Conservation (phyloP, 2,329 filamentous ascomycete species). For the Aspergillus sp. region DNA sequence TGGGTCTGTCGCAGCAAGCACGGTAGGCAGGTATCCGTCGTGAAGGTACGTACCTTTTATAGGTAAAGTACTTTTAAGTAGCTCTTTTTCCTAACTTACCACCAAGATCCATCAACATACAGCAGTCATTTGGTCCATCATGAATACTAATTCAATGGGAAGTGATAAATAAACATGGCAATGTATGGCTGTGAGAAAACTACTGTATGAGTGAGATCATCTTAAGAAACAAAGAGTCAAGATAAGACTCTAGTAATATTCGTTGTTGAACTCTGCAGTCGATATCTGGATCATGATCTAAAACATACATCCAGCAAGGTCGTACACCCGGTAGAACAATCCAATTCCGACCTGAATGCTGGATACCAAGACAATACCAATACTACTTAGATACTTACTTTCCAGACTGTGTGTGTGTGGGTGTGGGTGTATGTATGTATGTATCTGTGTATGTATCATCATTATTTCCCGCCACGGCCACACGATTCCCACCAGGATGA, state of each 20-base stretch:
- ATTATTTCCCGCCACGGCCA: constrained; percentile 13
- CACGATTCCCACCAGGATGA: constrained; percentile 11
- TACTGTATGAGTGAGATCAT: too few relatives aligned
- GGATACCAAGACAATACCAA: neutral
- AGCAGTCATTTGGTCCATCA: too few relatives aligned
- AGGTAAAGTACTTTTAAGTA: neutral
- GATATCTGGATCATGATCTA: constrained; percentile 3
- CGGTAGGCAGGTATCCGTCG: neutral
- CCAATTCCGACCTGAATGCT: neutral
- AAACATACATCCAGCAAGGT: constrained; percentile 10
- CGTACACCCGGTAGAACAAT: constrained; percentile 7
- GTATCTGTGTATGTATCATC: too few relatives aligned
- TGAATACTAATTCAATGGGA: too few relatives aligned
- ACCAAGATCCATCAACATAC: too few relatives aligned
- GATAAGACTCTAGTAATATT: neutral
- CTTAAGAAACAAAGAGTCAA: neutral
- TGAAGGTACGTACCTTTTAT: neutral
- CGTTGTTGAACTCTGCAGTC: neutral
- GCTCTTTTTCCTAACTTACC: too few relatives aligned
- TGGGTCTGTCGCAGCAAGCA: neutral
- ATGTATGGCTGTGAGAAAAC: too few relatives aligned
- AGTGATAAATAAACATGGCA: too few relatives aligned
- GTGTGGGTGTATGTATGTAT: too few relatives aligned
- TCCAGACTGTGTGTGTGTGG: neutral
- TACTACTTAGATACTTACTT: neutral